These are phyloP conservation scores for Alliaria petiolata DNA, from an alignment of 345 rosid species.

Conservation along the genomic window DNA sequence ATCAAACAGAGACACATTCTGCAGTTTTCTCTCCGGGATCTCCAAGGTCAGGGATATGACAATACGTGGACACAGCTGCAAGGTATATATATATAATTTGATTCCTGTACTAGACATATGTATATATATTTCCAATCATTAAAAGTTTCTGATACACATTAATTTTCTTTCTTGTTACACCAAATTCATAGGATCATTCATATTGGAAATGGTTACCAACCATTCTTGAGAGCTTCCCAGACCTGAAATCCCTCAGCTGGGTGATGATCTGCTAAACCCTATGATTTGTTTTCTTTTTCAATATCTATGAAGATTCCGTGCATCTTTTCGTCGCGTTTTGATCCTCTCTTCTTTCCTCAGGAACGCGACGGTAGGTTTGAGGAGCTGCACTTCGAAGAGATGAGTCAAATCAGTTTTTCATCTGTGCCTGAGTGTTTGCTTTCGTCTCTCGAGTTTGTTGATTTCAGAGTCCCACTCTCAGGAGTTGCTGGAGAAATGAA, in stretches of 20 bases:
- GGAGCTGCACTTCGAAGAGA: background rate
- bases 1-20: no score
- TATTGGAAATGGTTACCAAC: background rate
- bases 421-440: background rate
- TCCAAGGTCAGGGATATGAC: no score
- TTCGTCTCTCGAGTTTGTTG: background rate
- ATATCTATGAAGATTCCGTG: no score
- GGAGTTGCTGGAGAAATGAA: background rate
- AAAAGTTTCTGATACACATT: no score
- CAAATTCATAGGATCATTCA: no score
- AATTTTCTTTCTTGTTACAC: no score
- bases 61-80: no score
- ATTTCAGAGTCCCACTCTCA: background rate
- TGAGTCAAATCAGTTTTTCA: background rate
- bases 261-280: background rate
- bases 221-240: background rate
- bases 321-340: background rate
- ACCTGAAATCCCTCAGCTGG: background rate
- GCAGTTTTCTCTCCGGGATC: no score
- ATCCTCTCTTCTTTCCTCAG: background rate
- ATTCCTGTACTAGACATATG: no score
- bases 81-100: no score
- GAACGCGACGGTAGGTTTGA: background rate
- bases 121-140: no score
- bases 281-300: no score